Percentiles rank a stretch among this genome's conserved stretches.
Evolutionary conservation across 768 basidiomycete genomes (phyloP).

Genomic region (Phylloporus sp.): DNA sequence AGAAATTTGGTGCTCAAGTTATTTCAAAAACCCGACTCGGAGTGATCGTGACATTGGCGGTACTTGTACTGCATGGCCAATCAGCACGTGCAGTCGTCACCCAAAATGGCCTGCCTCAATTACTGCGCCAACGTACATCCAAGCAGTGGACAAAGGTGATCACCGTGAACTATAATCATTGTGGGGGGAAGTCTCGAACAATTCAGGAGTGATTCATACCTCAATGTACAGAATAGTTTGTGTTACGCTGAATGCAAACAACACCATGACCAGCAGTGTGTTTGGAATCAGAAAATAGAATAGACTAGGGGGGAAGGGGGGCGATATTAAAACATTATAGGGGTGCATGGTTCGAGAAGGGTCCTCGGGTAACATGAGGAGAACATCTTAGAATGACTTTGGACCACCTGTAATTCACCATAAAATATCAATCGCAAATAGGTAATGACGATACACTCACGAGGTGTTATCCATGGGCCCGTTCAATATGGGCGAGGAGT

Average conservation of each 20-base stretch:
- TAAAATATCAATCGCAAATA: neutral
- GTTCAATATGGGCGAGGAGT: neutral
- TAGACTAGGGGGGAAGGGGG: neutral
- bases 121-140: neutral
- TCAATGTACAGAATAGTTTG: neutral
- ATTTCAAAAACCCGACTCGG: neutral
- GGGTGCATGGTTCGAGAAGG: neutral
- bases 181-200: neutral
- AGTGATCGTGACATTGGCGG: neutral
- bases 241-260: neutral
- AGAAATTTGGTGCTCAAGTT: neutral
- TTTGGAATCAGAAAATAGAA: neutral
- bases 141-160: neutral
- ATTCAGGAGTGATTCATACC: constrained; percentile 8
- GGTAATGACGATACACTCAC: neutral
- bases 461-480: neutral
- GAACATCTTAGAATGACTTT: neutral
- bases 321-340: neutral
- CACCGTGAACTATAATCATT: neutral
- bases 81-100: neutral
- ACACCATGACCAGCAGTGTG: neutral
- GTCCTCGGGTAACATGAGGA: neutral
- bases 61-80: neutral
- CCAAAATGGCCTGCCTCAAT: neutral
- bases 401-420: neutral